Base-by-base conservation (phyloP, 2,329 filamentous ascomycete genomes). In the Neofusicoccum ribis region DNA sequence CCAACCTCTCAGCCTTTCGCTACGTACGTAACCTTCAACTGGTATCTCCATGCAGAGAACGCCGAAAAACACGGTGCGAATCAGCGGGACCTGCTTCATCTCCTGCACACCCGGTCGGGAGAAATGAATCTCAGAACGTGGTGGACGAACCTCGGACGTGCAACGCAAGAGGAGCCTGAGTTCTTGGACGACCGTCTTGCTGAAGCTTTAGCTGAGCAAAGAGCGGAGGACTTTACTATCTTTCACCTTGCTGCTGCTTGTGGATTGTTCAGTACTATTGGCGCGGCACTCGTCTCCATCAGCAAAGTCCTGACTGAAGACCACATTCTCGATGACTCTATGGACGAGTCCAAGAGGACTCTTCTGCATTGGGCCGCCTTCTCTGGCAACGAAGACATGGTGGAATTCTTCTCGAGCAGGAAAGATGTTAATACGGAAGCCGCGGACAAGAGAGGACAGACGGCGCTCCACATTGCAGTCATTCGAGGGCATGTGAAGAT, bases 351-450 rank as follows among this genome's bases (percentile, higher is more conserved):
- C 20, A 37, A 56, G 37, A 36, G 52, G 36, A 56, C 52, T 7
- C 52, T 56, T 20, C 36, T 56, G 36, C 52, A 56, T 36, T 56
- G 52, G 52, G 52, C 52, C 20, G 52, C 52, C 37, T 56, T 56
- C 52, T 56, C 52, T 1, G 52, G 52, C 52, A 37, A 56, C 52
- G 37, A 23, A n/a, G 52, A 36, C 6, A 51, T 43, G 17, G 37
- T 56, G 12, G 36, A 12, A 12, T 56, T 56, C 36, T 56, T 56
- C 52, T 20, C 43, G 12, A 5, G 12, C 3, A 17, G 52, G 1
- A n/a, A 20, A 1, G 52, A 56, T 36, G 52, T 41, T 9, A 20
- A 37, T 17, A 11, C 36, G 11, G 52, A 17, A 12, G 52, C 52
- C 17, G 37, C 27, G 11, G 52, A 56, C 20, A 36, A 37, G 17